Base-by-base conservation (phyloP, 768 basidiomycete species). In the Agrocybe pediades region DNA sequence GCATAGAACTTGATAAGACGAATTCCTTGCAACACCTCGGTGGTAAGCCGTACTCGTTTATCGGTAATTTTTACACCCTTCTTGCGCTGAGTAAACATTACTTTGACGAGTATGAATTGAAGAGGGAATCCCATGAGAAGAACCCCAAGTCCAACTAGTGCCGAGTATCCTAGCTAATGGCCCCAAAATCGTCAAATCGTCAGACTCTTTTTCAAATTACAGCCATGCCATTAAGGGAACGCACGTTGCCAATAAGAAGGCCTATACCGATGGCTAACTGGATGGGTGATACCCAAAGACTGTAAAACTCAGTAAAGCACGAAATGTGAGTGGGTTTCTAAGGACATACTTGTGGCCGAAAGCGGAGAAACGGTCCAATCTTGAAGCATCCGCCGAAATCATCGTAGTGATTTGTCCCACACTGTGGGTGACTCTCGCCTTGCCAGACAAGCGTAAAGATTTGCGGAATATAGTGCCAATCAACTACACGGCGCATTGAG, bases 361-460 rank as follows among this genome's bases (percentile, higher is more conserved):
- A 2, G 65, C 71, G n/a, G 73, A 68, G 62, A 81, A 78, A 13
- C 72, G 65, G 54, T 86, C 86, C 16, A 87, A 65, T 46, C 83
- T 77, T 3, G 78, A 75, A 0, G 85, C 71, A 62, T 90, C 88
- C 5, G 83, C 78, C 1, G 84, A 83, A 9, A 89, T 85, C 75
- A 89, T 82, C 0, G 86, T 90, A 7, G 82, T 87, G 45, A 88
- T 83, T 62, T 86, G 75, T 0, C 88, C 88, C 27, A 82, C 81
- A 19, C 78, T 81, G 62, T 87, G 85, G 33, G 80, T 72, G 20
- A 79, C 57, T 19, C 85, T 74, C 2, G 85, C 76, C 42, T 80
- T 75, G 1, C 82, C 82, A 9, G 87, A 89, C 0, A 89, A 70
- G 13, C 87, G 80, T 29, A 90, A 71, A 1, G 86, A 83, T 66